Percentiles rank a stretch among this genome's conserved stretches.
Conservation (phyloP, 305 asterid species). For the Fraxinus floribunda region DNA sequence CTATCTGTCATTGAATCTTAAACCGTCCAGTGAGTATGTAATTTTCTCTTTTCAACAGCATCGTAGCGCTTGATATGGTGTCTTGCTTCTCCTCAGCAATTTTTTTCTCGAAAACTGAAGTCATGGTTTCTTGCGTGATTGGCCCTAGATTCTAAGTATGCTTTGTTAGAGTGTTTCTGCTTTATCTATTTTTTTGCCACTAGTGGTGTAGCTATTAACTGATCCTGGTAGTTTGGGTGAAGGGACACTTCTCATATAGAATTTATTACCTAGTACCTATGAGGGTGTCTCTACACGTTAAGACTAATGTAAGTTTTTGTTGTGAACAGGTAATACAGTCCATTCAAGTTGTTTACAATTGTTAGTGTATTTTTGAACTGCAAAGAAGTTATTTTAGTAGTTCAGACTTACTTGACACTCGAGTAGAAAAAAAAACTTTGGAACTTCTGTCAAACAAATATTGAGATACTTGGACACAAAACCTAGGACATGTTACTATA, state of each 20-base stretch:
- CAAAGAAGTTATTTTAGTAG: neutral
- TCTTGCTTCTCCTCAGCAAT: conserved; percentile 26
- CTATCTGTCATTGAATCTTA: conserved; percentile 71
- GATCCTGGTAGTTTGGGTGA: conserved; percentile 3
- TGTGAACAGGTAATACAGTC: neutral
- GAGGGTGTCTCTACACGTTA: neutral
- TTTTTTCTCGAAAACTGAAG: conserved; percentile 3
- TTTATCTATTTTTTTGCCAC: conserved; percentile 10
- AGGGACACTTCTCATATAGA: neutral
- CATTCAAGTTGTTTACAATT: neutral
- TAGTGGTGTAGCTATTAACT: conserved; percentile 14
- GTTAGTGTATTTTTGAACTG: neutral
- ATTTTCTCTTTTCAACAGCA: conserved; percentile 37
- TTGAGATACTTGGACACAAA: neutral
- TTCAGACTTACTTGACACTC: neutral
- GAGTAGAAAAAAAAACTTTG: neutral
- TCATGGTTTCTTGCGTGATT: conserved; percentile 8
- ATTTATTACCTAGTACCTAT: neutral
- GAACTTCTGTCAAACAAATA: neutral
- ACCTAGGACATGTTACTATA: neutral
- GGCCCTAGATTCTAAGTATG: conserved; percentile 4
- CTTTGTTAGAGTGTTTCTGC: neutral
- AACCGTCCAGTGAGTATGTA: conserved; percentile 87
- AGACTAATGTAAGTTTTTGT: neutral
- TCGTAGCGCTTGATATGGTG: no score